phyloP scores from a whole-genome alignment of 2,329 filamentous ascomycete genomes.

The Fusarium nematophilum region DNA sequence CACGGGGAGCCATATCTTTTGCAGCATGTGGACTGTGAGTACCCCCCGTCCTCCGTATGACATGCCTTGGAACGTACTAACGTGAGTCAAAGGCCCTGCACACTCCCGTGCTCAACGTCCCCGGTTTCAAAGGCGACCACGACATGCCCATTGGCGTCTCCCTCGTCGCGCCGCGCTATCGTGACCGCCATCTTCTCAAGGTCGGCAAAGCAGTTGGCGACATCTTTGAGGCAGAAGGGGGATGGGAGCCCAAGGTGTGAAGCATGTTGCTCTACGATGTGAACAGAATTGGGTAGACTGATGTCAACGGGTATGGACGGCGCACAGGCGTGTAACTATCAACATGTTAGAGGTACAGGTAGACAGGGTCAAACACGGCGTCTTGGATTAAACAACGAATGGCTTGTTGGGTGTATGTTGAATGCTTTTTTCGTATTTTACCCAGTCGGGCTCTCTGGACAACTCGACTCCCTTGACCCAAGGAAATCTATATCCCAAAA shows the following conservation, averaged over 20 bases:
- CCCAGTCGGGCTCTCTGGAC: constrained; percentile 9
- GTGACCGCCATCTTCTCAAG: constrained; percentile 57
- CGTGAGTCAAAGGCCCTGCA: constrained; percentile 58
- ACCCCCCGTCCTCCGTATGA: not conserved
- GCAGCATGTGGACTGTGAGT: constrained; percentile 64
- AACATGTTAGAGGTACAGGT: constrained; percentile 12
- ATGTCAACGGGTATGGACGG: constrained; percentile 1
- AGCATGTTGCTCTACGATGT: no score
- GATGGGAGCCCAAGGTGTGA: constrained; percentile 40
- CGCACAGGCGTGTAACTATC: constrained; percentile 1
- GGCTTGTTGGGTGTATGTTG: constrained; percentile 17
- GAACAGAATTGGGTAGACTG: no score
- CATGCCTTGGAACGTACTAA: constrained; percentile 4
- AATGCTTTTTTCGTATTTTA: constrained; percentile 29
- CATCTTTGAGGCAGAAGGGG: constrained; percentile 48
- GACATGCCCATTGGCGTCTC: constrained; percentile 70
- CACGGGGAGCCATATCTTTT: constrained; percentile 68
- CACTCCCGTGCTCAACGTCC: constrained; percentile 72
- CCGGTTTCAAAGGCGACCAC: constrained; percentile 66
- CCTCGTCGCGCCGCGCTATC: constrained; percentile 60
- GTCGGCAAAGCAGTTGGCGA: constrained; percentile 53
- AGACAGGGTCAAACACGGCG: not conserved
- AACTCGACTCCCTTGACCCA: constrained; percentile 11
- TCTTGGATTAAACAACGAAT: not conserved
- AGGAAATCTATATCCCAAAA: constrained; percentile 14